These are phyloP conservation scores for Parachaetomium inaequale DNA, from an alignment of 495 filamentous ascomycete species.

Conservation along the genomic window DNA sequence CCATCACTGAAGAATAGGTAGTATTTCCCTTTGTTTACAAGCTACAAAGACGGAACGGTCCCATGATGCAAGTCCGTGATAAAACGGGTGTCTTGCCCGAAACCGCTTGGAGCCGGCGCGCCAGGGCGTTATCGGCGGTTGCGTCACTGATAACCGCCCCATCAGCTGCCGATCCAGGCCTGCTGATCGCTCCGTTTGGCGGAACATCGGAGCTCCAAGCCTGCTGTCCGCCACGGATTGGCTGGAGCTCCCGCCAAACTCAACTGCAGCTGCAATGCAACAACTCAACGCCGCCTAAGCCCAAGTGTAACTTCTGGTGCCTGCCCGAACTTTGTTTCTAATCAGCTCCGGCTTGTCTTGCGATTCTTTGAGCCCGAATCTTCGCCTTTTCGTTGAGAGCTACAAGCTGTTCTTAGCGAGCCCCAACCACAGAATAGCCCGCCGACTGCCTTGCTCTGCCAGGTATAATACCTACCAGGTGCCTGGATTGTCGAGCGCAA, in stretches of 20 bases:
- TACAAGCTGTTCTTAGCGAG: too few species aligned
- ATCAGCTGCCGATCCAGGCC: slow-evolving; percentile 22
- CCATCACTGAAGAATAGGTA: too few species aligned
- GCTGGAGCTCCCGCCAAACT: slow-evolving; percentile 17
- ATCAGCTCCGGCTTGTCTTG: too few species aligned
- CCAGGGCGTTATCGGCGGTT: slow-evolving; percentile 29
- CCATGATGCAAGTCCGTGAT: slow-evolving; percentile 11
- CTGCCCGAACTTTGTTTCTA: neutral
- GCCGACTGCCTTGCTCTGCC: too few species aligned
- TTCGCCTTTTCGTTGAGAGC: neutral
- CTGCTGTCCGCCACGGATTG: slow-evolving; percentile 1
- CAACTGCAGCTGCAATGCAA: neutral
- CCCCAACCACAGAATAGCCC: too few species aligned
- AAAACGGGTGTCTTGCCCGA: too few species aligned
- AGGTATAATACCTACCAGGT: too few species aligned
- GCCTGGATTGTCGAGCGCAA: too few species aligned
- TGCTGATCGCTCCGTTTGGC: slow-evolving; percentile 25
- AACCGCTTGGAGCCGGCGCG: neutral
- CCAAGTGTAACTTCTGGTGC: neutral
- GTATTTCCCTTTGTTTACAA: too few species aligned
- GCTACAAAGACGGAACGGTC: slow-evolving; percentile 5
- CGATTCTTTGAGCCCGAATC: neutral
- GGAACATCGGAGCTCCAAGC: slow-evolving; percentile 11
- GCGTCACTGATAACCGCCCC: slow-evolving; percentile 36
- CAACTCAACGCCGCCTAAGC: slow-evolving; percentile 5